phyloP scores from a whole-genome alignment of 441 rosid genomes.

The Syzygium syzygioides region DNA sequence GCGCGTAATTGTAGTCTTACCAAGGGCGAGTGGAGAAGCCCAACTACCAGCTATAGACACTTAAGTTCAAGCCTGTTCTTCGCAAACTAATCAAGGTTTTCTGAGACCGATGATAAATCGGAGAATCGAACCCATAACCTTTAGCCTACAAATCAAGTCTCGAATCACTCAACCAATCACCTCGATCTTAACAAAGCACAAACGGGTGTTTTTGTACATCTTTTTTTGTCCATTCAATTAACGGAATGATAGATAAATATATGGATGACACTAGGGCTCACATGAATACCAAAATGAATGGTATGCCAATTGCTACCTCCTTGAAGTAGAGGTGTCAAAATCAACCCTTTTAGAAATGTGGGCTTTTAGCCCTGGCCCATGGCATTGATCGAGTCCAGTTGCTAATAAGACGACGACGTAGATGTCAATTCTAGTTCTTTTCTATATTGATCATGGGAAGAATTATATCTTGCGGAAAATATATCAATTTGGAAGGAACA shows the following conservation, averaged over 20 bases:
- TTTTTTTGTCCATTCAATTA: neutral
- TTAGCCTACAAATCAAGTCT: neutral
- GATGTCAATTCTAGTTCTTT: too few species aligned
- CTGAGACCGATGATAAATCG: neutral
- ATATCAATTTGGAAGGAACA: neutral
- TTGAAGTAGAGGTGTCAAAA: too few species aligned
- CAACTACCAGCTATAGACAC: neutral
- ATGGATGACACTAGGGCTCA: neutral
- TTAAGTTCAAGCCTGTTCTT: neutral
- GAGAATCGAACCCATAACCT: neutral
- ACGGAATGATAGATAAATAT: neutral
- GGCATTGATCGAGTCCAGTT: neutral
- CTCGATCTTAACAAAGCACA: too few species aligned
- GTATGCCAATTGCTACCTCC: too few species aligned
- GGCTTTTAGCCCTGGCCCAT: neutral
- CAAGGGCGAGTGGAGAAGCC: neutral
- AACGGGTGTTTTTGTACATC: neutral
- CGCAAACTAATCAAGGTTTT: neutral
- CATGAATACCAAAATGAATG: too few species aligned
- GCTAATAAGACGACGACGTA: too few species aligned
- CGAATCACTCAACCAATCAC: neutral
- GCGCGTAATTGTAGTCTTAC: neutral
- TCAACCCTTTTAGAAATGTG: too few species aligned
- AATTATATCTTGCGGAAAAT: too few species aligned
- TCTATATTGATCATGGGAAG: neutral